These are phyloP conservation scores for Mycena latifolia DNA, from an alignment of 768 basidiomycete species.

Conservation along the genomic window DNA sequence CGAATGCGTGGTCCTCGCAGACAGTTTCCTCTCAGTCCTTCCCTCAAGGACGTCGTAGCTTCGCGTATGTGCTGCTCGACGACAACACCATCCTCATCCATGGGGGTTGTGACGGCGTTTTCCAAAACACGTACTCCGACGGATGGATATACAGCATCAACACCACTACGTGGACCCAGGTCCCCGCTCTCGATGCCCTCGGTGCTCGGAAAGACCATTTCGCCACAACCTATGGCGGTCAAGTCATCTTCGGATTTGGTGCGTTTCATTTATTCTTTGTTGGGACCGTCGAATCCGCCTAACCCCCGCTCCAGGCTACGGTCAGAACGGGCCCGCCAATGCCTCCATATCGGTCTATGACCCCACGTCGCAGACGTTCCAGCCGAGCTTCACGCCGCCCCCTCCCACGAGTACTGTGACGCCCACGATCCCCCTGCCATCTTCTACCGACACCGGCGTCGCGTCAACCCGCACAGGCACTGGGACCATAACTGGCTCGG, in stretches of 20 bases:
- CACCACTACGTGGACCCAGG: slow-evolving; percentile 70
- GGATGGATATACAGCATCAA: slow-evolving; percentile 80
- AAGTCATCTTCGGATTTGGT: slow-evolving; percentile 87
- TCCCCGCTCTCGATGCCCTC: slow-evolving; percentile 65
- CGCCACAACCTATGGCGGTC: slow-evolving; percentile 68
- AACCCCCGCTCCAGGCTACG: slow-evolving; percentile 55
- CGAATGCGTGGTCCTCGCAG: slow-evolving; percentile 63
- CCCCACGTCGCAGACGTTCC: slow-evolving; percentile 55
- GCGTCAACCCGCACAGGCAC: slow-evolving; percentile 14
- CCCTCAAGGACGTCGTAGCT: slow-evolving; percentile 73
- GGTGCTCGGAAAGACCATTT: slow-evolving; percentile 81
- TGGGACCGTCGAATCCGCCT: neutral
- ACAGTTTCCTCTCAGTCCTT: slow-evolving; percentile 52
- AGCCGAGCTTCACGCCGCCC: slow-evolving; percentile 55
- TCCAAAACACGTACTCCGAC: slow-evolving; percentile 68
- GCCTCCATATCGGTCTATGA: slow-evolving; percentile 69
- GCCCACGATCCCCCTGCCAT: slow-evolving; percentile 47
- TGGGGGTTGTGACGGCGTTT: slow-evolving; percentile 75
- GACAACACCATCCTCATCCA: slow-evolving; percentile 77
- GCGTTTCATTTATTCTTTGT: slow-evolving; percentile 43
- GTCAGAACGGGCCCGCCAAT: slow-evolving; percentile 62
- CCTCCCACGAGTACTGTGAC: slow-evolving; percentile 40
- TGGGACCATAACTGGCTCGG: slow-evolving; percentile 20
- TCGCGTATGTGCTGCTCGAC: slow-evolving; percentile 64
- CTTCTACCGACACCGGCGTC: slow-evolving; percentile 42